Base-by-base conservation (phyloP, 768 basidiomycete genomes). In the Lepiota brunneoincarnata region DNA sequence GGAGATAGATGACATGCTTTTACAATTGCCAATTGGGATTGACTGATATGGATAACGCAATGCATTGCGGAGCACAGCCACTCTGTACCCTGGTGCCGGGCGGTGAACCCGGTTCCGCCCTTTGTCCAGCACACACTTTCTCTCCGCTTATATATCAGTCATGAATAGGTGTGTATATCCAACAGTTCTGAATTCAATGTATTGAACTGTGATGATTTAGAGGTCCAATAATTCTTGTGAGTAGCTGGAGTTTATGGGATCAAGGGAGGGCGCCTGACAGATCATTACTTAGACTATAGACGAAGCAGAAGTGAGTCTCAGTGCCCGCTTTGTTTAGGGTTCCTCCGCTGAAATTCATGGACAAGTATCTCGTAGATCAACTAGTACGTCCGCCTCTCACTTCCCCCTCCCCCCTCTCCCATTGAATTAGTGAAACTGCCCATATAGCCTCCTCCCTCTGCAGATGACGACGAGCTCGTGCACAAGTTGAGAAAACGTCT, bases 311-410 rank as follows among this genome's bases (percentile, higher is more conserved):
- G 67, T 68, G 38, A 31, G 55, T 41, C 5, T 7, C 4, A 6
- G 7, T 36, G 18, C 23, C 12, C 17, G 37, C 12, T 23, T 20
- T 17, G 18, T 20, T n/a, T 5, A 12, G 34, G 2, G 20, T 3
- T 6, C 26, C 42, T 31, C 31, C 31, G 21, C 18, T 24, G 0
- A 37, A 41, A 9, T 4, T 10, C 20, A 17, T 9, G 11, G 15
- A 11, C n/a, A 11, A 73, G 72, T 74, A 72, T 52, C 65, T 74
- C 11, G 56, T 74, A 7, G 72, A 74, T 51, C 72, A 74, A 58
- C 60, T 74, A 17, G 70, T 72, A 48, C 44, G 64, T 59, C 21
- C n/a, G 21, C 2, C 14, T 4, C 1, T 18, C 0, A 17, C 6
- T 28, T 18, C 10, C 9, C 14, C 12, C 15, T 34, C 31, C 11